These are phyloP conservation scores for Pontederia paniculata DNA, from an alignment of 176 grass and related monocot genomes.

Conservation along the genomic window DNA sequence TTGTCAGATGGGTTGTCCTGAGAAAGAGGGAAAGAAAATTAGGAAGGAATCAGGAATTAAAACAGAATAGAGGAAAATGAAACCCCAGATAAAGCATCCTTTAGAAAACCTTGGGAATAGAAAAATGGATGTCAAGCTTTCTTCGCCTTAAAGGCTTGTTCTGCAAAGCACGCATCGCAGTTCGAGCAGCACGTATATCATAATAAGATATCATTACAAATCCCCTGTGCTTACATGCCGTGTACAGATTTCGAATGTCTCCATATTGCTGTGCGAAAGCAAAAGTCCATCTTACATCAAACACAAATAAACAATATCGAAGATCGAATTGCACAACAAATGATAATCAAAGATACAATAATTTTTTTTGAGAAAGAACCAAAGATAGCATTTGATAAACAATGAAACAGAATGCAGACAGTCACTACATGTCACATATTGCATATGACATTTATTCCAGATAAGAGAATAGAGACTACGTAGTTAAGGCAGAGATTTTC, in stretches of 20 bases:
- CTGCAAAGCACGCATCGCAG: constrained; percentile 38
- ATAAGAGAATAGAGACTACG: too few relatives aligned
- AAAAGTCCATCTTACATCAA: not conserved
- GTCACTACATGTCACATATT: too few relatives aligned
- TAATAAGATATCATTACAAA: constrained; percentile 56
- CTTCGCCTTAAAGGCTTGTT: constrained; percentile 37
- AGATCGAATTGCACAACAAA: not conserved
- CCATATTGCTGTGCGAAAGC: constrained; percentile 26
- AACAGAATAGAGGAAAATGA: not conserved
- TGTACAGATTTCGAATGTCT: constrained; percentile 49
- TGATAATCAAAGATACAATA: not conserved
- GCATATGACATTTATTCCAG: too few relatives aligned
- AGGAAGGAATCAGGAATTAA: constrained; percentile 6
- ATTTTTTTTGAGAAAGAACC: too few relatives aligned
- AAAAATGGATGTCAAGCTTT: constrained; percentile 51
- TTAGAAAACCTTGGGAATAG: constrained; percentile 38
- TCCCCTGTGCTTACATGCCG: constrained; percentile 39
- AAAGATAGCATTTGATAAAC: too few relatives aligned
- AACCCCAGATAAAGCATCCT: constrained; percentile 5
- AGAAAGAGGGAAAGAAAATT: constrained; percentile 13
- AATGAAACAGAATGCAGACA: too few relatives aligned
- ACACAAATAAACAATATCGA: not conserved
- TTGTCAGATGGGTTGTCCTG: constrained; percentile 53
- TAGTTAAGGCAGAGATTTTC: too few relatives aligned
- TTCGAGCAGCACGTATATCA: constrained; percentile 45